A percentile compares a stretch with the other conserved stretches of the same genome.
Evolutionary conservation across 1,284 basidiomycete genomes (phyloP).

Genomic region (Schizophyllum amplum): DNA sequence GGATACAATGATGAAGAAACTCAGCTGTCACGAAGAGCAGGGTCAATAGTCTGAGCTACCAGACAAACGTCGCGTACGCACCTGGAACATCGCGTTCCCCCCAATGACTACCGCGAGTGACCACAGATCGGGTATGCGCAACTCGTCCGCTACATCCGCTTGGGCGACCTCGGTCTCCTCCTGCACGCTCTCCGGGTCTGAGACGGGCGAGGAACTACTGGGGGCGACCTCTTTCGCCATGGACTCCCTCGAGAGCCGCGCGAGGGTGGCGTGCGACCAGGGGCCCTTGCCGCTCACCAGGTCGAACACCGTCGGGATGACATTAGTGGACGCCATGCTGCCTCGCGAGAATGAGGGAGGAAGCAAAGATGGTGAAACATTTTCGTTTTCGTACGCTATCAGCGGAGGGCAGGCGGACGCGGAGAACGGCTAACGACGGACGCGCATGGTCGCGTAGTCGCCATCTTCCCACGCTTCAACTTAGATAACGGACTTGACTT

Average conservation of each 20-base stretch:
- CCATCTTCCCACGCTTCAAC: too few species aligned
- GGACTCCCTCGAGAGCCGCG: neutral
- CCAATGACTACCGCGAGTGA: neutral
- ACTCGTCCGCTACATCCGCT: neutral
- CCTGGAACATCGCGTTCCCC: neutral
- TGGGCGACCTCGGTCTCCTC: neutral
- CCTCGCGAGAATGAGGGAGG: neutral
- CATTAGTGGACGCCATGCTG: neutral
- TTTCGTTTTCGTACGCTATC: too few species aligned
- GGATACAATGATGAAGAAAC: slow-evolving; percentile 63
- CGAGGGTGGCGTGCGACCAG: neutral
- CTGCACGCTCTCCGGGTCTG: neutral
- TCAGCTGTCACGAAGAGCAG: slow-evolving; percentile 30
- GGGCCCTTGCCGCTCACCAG: neutral
- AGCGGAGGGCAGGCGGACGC: too few species aligned
- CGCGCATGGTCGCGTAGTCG: too few species aligned
- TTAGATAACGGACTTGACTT: too few species aligned
- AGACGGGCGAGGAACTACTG: neutral
- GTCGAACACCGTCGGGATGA: neutral
- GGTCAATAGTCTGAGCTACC: neutral
- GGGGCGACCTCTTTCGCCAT: neutral
- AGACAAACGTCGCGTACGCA: neutral
- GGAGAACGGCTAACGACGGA: too few species aligned
- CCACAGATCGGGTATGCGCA: neutral
- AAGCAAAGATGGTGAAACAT: too few species aligned